Evolutionary conservation across 1,284 basidiomycete genomes (phyloP), one percentile per base, ranked within the genome.

Genomic region (Sanghuangporus weigelae): DNA sequence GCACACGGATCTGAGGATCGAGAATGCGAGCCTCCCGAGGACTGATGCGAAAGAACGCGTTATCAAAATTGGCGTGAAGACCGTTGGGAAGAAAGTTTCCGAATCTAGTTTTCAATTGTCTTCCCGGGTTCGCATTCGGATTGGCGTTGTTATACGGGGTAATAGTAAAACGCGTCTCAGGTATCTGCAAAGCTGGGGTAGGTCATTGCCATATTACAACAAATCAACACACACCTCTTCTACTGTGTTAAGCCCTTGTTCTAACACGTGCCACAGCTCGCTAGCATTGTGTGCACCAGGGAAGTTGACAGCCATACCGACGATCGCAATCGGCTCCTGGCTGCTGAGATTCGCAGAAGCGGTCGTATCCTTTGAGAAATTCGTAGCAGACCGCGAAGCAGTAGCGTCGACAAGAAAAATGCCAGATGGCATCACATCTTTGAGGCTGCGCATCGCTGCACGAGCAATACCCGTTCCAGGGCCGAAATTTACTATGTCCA

Each of bases 1-100:
- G 74, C 19, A 90, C 67, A 3, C 88, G 81, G 68, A 89, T 87
- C 68, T 90, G 89, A 5, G 89, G 89, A 69, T 90, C 87, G 85
- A 90, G 89, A 70, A 78, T 82, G 62, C 76, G 81, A 7, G 88
- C 87, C 72, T 90, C 89, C 4, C 88, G 79, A 1, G 88, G 89
- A 56, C 84, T 87, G 42, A 90, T 81, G 64, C 82, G 81, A 78
- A 91, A 90, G 71, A 90, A 89, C 67, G 76, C 76, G 70, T 87
- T 78, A 71, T 91, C 89, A 69, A 91, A 91, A 53, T 42, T n/a
- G 8, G 62, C 38, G 48, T 78, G 76, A 66, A 82, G 83, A 21
- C 78, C 75, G 51, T 78, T 77, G 11, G 79, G 74, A 57, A 90
- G 71, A 70, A 90, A 91, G 71, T 89, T 89, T 26, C 86, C 89